These are phyloP conservation scores for Massospora cicadina DNA, from an alignment of 371 early-diverging fungal genomes.

Conservation along the genomic window DNA sequence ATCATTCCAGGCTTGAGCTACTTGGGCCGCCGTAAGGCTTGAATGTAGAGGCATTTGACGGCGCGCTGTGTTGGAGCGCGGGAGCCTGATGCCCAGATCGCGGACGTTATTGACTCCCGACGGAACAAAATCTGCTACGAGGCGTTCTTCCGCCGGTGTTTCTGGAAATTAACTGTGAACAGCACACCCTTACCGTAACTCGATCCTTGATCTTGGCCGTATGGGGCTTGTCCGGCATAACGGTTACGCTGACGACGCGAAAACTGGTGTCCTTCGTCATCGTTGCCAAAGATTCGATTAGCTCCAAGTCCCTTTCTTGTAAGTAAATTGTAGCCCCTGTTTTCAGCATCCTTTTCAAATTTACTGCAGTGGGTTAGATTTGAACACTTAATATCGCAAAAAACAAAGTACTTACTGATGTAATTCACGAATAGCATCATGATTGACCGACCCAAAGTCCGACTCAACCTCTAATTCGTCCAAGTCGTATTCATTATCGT, in stretches of 20 bases:
- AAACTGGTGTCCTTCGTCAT: not conserved
- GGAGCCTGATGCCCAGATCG: not conserved
- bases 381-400: no score
- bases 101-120: not conserved
- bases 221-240: not conserved
- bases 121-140: not conserved
- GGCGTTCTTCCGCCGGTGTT: not conserved
- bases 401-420: not conserved
- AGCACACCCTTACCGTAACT: not conserved
- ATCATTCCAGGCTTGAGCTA: not conserved
- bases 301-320: not conserved
- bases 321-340: not conserved
- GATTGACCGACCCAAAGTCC: not conserved
- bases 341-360: not conserved
- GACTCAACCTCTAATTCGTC: not conserved
- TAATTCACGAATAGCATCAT: not conserved
- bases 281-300: not conserved
- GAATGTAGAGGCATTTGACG: not conserved
- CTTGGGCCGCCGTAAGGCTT: not conserved
- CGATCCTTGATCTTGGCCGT: not conserved
- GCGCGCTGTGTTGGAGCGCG: not conserved
- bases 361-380: not conserved
- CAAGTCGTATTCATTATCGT: not conserved
- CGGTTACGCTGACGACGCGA: not conserved
- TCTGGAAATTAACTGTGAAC: not conserved